Evolutionary conservation across 176 grass and related monocot species (phyloP).

Genomic region (Aechmea fasciata): DNA sequence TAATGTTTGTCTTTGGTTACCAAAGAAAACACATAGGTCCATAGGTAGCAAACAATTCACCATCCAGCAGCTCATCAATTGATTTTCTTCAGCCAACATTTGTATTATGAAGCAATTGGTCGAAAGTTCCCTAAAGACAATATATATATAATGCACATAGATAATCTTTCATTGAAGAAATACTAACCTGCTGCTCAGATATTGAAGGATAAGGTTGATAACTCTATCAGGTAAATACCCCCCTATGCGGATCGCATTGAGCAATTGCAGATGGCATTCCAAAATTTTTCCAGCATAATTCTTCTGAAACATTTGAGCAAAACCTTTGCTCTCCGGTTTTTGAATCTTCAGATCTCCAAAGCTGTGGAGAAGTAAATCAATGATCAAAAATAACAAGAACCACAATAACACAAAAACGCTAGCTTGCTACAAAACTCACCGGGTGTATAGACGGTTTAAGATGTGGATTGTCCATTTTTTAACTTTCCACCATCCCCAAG

Average conservation of each 20-base stretch:
- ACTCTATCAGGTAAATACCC: conserved; percentile 91
- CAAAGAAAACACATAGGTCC: too few relatives aligned
- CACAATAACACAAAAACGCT: conserved; percentile 15
- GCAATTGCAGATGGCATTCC: conserved; percentile 68
- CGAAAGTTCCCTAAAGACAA: background rate
- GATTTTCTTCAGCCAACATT: too few relatives aligned
- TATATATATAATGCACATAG: background rate
- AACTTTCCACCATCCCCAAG: conserved; percentile 94
- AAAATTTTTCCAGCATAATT: conserved; percentile 80
- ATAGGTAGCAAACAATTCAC: too few relatives aligned
- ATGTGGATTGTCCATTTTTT: conserved; percentile 92
- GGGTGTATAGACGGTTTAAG: conserved; percentile 74
- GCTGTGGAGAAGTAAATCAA: conserved; percentile 25
- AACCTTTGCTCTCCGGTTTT: conserved; percentile 79
- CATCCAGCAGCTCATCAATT: too few relatives aligned
- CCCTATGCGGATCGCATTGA: conserved; percentile 77
- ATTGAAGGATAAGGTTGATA: conserved; percentile 93
- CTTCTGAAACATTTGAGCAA: conserved; percentile 96
- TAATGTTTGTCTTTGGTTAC: too few relatives aligned
- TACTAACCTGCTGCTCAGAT: conserved; percentile 77
- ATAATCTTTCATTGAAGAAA: conserved; percentile 5
- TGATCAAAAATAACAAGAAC: conserved; percentile 15
- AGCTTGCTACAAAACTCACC: conserved; percentile 35
- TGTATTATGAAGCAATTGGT: background rate
- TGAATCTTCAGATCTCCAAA: conserved; percentile 96